Conservation (phyloP, 495 filamentous ascomycete species). For the Hypoxylon perforatum region DNA sequence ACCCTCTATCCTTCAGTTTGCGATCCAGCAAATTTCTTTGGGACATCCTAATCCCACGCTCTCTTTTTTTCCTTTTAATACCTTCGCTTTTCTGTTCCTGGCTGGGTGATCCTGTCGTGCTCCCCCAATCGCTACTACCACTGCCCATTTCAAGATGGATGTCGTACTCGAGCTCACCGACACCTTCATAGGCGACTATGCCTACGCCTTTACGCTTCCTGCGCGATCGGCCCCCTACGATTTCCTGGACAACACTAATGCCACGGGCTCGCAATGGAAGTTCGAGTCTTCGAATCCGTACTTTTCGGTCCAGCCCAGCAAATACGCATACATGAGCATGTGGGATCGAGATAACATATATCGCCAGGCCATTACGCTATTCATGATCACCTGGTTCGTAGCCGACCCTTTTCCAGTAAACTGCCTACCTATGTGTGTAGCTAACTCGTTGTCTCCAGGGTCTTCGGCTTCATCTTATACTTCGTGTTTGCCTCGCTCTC, state of each 20-base stretch:
- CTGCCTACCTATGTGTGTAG: constrained; percentile 24
- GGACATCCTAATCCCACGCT: neutral
- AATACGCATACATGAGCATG: constrained; percentile 83
- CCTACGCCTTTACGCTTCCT: constrained; percentile 81
- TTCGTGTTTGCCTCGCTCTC: constrained; percentile 85
- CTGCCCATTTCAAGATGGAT: constrained; percentile 73
- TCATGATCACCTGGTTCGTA: constrained; percentile 84
- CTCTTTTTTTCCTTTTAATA: constrained; percentile 23
- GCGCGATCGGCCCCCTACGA: constrained; percentile 60
- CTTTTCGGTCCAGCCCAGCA: constrained; percentile 74
- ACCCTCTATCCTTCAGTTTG: constrained; percentile 15
- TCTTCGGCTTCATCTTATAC: constrained; percentile 87
- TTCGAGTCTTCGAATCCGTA: constrained; percentile 80
- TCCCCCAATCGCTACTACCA: constrained; percentile 1
- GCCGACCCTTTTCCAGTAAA: constrained; percentile 5
- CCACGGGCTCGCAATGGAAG: constrained; percentile 61
- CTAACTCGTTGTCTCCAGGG: constrained; percentile 59
- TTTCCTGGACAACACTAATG: constrained; percentile 51
- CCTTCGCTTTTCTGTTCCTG: neutral
- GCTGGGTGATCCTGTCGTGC: neutral
- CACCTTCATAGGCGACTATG: constrained; percentile 82
- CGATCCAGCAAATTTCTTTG: constrained; percentile 23
- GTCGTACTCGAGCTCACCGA: constrained; percentile 88
- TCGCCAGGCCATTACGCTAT: constrained; percentile 80
- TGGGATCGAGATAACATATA: constrained; percentile 84